Evolutionary conservation across 805 yeast genomes (phyloP).

Genomic region (Yamadazyma nakazawae): DNA sequence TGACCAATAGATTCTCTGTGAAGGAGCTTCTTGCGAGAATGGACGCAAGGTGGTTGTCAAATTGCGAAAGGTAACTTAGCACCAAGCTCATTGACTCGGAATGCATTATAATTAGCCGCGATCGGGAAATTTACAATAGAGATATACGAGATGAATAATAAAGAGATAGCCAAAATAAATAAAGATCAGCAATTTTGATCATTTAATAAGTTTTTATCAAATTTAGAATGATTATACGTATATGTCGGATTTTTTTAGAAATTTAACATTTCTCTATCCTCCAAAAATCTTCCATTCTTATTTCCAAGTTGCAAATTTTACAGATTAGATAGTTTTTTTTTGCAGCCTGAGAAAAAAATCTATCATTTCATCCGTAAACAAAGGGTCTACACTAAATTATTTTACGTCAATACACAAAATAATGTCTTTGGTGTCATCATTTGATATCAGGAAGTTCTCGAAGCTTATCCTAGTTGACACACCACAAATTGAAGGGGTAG

Average conservation of each 20-base stretch:
- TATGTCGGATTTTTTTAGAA: not conserved
- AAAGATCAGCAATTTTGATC: no score
- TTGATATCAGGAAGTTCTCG: constrained; percentile 13
- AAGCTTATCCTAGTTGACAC: constrained; percentile 5
- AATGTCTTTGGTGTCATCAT: constrained; percentile 8
- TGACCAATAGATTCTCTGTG: constrained; percentile 24
- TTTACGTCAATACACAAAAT: no score
- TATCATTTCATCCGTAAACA: not conserved
- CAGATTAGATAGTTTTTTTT: not conserved
- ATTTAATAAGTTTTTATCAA: no score
- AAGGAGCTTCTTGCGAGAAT: constrained; percentile 5
- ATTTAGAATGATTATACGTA: no score
- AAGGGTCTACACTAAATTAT: not conserved
- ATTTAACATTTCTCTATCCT: not conserved
- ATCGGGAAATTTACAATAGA: not conserved
- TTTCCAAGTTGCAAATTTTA: not conserved
- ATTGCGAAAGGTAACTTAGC: not conserved
- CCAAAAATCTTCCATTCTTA: not conserved
- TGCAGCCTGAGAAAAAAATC: not conserved
- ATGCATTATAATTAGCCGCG: not conserved
- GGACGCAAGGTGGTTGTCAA: constrained; percentile 7
- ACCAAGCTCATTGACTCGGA: not conserved
- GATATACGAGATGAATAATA: no score
- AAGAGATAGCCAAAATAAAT: no score
- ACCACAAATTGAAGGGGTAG: not conserved